These are phyloP conservation scores for Ogataea minuta DNA, from an alignment of 805 yeast species.

Conservation along the genomic window DNA sequence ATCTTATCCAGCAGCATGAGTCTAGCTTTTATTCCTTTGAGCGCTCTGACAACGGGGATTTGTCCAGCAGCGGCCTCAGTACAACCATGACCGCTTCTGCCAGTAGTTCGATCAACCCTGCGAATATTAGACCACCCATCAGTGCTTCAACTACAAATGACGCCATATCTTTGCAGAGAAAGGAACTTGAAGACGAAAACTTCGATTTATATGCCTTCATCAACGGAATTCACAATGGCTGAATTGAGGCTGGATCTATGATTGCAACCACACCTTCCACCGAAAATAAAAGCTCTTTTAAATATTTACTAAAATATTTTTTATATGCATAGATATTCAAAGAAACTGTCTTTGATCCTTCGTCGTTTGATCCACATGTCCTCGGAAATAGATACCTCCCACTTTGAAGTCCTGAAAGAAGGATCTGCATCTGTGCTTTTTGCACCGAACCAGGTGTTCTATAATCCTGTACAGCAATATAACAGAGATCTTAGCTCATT, in stretches of 20 bases:
- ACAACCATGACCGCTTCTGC: not conserved
- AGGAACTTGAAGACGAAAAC: slow-evolving; percentile 10
- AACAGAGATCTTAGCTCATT: slow-evolving; percentile 87
- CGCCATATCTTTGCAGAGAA: not conserved
- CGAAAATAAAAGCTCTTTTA: slow-evolving; percentile 1
- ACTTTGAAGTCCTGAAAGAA: slow-evolving; percentile 47
- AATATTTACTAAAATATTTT: slow-evolving; percentile 1
- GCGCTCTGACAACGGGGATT: not conserved
- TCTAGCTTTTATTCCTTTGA: slow-evolving; percentile 18
- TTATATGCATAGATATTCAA: slow-evolving; percentile 5
- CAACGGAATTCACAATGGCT: slow-evolving; percentile 11
- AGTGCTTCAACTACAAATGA: not conserved
- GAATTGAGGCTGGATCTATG: slow-evolving; percentile 5
- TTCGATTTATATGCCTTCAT: slow-evolving; percentile 22
- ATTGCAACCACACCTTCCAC: slow-evolving; percentile 12
- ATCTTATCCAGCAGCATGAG: slow-evolving; percentile 18
- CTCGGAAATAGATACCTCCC: slow-evolving; percentile 13
- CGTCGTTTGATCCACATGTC: slow-evolving; percentile 8
- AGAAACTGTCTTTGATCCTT: not conserved
- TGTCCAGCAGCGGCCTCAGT: slow-evolving; percentile 1
- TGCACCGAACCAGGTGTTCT: slow-evolving; percentile 86
- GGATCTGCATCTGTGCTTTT: slow-evolving; percentile 83
- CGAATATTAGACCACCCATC: not conserved
- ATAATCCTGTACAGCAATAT: slow-evolving; percentile 95
- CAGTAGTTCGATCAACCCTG: not conserved